These are phyloP conservation scores for Myxozyma melibiosi DNA, from an alignment of 805 yeast genomes.

Conservation along the genomic window DNA sequence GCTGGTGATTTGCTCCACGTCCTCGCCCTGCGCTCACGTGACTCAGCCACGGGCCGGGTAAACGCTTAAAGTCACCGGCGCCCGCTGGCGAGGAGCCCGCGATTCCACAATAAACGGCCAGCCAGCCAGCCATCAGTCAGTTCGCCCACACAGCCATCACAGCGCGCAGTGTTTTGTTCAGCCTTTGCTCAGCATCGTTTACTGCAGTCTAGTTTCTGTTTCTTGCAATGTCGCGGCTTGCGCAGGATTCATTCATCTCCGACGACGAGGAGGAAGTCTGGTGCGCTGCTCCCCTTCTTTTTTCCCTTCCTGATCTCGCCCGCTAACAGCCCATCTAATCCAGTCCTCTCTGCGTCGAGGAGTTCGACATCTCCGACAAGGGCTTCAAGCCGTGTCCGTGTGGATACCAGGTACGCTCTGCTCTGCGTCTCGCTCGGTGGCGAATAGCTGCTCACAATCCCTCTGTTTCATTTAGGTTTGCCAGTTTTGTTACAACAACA, in stretches of 20 bases:
- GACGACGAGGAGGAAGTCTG: conserved; percentile 81
- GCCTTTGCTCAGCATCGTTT: too few species aligned
- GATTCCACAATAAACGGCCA: too few species aligned
- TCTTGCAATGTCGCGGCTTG: conserved; percentile 29
- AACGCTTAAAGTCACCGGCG: background rate
- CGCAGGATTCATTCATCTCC: conserved; percentile 46
- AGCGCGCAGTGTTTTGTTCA: too few species aligned
- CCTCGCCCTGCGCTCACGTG: conserved; percentile 2
- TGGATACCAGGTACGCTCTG: conserved; percentile 58
- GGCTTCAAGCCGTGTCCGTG: conserved; percentile 99
- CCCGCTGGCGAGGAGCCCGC: background rate
- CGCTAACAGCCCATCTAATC: conserved; percentile 1
- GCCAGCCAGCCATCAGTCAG: too few species aligned
- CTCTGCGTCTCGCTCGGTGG: background rate
- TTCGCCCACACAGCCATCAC: too few species aligned
- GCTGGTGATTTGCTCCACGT: background rate
- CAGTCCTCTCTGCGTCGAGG: conserved; percentile 95
- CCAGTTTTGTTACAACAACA: conserved; percentile 96
- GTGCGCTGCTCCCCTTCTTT: conserved; percentile 43
- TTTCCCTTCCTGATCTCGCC: background rate
- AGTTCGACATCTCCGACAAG: conserved; percentile 93
- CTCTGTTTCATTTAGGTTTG: conserved; percentile 65
- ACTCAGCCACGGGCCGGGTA: conserved; percentile 1
- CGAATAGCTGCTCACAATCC: background rate
- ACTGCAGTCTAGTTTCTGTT: background rate